Percentiles rank a stretch among this genome's conserved stretches.
Evolutionary conservation across 768 basidiomycete species (phyloP).

Genomic region (Suillus paluster): DNA sequence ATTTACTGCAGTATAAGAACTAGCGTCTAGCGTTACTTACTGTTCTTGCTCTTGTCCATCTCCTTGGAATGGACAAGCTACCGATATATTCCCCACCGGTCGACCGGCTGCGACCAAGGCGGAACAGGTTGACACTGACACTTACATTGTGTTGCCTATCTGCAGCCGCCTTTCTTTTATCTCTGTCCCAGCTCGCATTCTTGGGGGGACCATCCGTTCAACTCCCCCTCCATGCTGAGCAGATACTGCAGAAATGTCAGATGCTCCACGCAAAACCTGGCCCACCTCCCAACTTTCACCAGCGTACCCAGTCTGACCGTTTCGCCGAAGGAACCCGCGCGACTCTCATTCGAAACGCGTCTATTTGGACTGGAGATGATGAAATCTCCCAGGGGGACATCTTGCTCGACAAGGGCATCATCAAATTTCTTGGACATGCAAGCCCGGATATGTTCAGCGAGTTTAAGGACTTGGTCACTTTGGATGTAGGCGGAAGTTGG

Average conservation of each 20-base stretch:
- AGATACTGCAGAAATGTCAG: conserved; percentile 38
- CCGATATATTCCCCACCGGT: conserved; percentile 18
- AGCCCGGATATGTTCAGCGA: conserved; percentile 39
- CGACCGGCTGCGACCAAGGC: conserved; percentile 16
- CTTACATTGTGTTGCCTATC: conserved; percentile 23
- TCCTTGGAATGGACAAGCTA: conserved; percentile 31
- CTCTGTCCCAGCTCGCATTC: conserved; percentile 19
- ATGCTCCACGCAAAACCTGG: conserved; percentile 41
- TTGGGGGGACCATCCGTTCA: conserved; percentile 15
- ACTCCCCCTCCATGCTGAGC: conserved; percentile 33
- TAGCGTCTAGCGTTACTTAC: neutral
- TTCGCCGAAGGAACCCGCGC: conserved; percentile 43
- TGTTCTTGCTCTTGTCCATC: neutral
- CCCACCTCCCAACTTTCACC: conserved; percentile 38
- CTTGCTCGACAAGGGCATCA: conserved; percentile 43
- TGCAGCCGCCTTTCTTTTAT: conserved; percentile 23
- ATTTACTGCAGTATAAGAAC: neutral
- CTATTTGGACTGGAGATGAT: conserved; percentile 54
- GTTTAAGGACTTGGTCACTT: conserved; percentile 49
- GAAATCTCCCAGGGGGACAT: conserved; percentile 43
- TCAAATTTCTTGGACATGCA: conserved; percentile 46
- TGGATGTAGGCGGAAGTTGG: conserved; percentile 70
- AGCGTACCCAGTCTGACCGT: conserved; percentile 41
- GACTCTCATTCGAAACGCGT: conserved; percentile 50
- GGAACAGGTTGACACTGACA: conserved; percentile 18